Base-by-base conservation (phyloP, 2,329 filamentous ascomycete species). In the Cryphonectria carpinicola region DNA sequence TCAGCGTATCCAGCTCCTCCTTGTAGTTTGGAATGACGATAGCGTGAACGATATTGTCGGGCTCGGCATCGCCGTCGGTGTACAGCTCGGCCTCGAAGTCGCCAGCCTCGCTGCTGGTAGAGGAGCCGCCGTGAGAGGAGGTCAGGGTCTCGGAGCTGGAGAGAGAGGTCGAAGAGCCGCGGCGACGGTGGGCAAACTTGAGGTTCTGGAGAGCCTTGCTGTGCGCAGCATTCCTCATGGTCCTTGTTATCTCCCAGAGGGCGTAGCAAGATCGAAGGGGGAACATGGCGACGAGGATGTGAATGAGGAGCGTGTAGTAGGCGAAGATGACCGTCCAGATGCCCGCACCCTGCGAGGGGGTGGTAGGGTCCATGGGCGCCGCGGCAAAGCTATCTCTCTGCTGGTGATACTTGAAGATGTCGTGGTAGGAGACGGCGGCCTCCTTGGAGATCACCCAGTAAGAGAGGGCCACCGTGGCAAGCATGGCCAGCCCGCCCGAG, bases 1-100 rank as follows among this genome's bases (percentile, higher is more conserved):
- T 85, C 63, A 93, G 82, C 0, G 89, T 92, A 70, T 91, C 89
- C 70, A 89, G 81, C 70, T 93, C 90, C 78, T 93, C 91, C 79
- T 92, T 92, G 81, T 93, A 93, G 76, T 92, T 92, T 25, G 91
- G 91, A 60, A 93, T 84, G 73, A 93, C 83, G 72, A 93, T 91
- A 19, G 88, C 89, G 77, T 92, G 89, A 41, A 92, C 81, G 69
- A 91, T 80, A 35, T 81, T 81, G 56, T 84, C 81, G n/a, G 80
- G 76, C 0, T 81, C 78, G 13, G 80, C 78, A 25, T 84, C 83
- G 61, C 75, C 79, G 64, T 88, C 86, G 61, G 81, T 79, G 73
- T 82, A 83, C 68, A 82, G 78, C 52, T 86, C 84, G 41, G 80
- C 74, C 60, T 88, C 85, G 10, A 84, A 75, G 68, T 89, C 85